Evolutionary conservation across 306 rosid species (phyloP).

Genomic region (Crotalaria pallida): DNA sequence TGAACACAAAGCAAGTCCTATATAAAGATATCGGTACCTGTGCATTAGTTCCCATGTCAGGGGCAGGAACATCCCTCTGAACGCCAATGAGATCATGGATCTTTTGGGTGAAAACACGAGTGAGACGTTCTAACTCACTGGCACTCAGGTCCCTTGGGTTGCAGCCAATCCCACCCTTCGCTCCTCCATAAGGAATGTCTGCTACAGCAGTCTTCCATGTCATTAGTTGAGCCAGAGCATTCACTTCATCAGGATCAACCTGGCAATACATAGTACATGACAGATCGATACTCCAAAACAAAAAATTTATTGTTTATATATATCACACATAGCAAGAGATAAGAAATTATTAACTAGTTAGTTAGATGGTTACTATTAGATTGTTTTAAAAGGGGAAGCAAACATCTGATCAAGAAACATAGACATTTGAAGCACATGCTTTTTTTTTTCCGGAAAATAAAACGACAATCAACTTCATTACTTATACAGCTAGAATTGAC

Average conservation of each 20-base stretch:
- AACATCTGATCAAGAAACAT: too few relatives aligned
- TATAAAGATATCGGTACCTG: slow-evolving; percentile 40
- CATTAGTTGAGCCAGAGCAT: slow-evolving; percentile 83
- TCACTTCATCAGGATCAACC: slow-evolving; percentile 82
- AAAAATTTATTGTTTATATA: background rate
- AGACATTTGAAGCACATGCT: too few relatives aligned
- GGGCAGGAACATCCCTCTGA: slow-evolving; percentile 76
- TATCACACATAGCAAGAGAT: too few relatives aligned
- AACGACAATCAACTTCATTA: too few relatives aligned
- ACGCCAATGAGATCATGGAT: slow-evolving; percentile 71
- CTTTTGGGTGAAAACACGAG: slow-evolving; percentile 78
- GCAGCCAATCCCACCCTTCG: slow-evolving; percentile 82
- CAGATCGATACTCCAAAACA: background rate
- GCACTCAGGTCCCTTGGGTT: slow-evolving; percentile 55
- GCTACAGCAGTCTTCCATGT: slow-evolving; percentile 82
- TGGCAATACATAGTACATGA: slow-evolving; percentile 19
- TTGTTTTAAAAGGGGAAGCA: too few relatives aligned
- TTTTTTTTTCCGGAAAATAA: too few relatives aligned
- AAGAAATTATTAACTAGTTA: too few relatives aligned
- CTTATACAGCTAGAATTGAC: too few relatives aligned
- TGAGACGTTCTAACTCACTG: slow-evolving; percentile 67
- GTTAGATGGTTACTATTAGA: too few relatives aligned
- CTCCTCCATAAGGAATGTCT: slow-evolving; percentile 80
- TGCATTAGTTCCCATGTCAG: slow-evolving; percentile 74
- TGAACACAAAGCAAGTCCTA: background rate